phyloP scores from a whole-genome alignment of 1,139 yeast genomes.

The Cylindricascospora bacillispora region DNA sequence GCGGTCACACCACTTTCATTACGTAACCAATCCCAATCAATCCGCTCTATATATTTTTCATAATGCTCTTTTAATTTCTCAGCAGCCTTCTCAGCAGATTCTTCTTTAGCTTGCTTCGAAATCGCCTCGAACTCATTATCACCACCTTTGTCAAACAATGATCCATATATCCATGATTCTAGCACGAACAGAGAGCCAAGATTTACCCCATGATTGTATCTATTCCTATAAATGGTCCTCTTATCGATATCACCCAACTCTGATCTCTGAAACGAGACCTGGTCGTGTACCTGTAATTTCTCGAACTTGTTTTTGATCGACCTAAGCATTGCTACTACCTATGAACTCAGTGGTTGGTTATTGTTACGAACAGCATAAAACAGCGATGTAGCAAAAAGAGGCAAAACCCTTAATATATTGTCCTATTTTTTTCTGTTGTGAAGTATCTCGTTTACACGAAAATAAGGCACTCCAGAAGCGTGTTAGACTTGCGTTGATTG shows the following conservation, averaged over 20 bases:
- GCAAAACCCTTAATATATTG: too few relatives aligned
- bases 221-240: constrained; percentile 46
- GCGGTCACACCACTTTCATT: constrained; percentile 54
- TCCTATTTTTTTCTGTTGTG: too few relatives aligned
- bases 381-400: too few relatives aligned
- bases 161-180: constrained; percentile 60
- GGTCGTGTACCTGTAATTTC: not conserved
- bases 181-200: constrained; percentile 73
- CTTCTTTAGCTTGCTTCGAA: constrained; percentile 31
- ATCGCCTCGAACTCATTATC: constrained; percentile 59
- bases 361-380: too few relatives aligned
- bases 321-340: not conserved
- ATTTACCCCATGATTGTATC: constrained; percentile 76
- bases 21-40: constrained; percentile 67
- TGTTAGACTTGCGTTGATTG: too few relatives aligned
- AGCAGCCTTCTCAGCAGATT: constrained; percentile 46
- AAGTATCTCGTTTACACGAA: too few relatives aligned
- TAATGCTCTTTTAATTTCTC: constrained; percentile 55
- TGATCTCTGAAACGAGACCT: constrained; percentile 5
- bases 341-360: not conserved
- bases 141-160: constrained; percentile 37
- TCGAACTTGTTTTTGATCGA: constrained; percentile 1
- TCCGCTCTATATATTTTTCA: constrained; percentile 41
- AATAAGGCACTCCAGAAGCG: too few relatives aligned
- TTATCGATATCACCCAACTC: constrained; percentile 28